A percentile compares a stretch with the other conserved stretches of the same genome.
Conservation (phyloP, 2,329 filamentous ascomycete genomes). For the Basipetospora sp. region DNA sequence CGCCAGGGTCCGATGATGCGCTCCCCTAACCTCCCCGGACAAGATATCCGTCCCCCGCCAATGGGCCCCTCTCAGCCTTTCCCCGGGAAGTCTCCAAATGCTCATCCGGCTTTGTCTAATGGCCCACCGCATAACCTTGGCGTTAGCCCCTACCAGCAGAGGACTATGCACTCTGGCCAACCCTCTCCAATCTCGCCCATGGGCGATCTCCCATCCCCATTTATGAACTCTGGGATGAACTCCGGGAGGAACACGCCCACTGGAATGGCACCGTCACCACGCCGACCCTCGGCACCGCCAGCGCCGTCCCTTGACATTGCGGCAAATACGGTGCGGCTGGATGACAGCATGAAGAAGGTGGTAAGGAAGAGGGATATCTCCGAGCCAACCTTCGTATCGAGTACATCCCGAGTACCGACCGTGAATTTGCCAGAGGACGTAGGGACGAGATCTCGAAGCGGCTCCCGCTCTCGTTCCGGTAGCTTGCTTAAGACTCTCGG, state of each 20-base stretch:
- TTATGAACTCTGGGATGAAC: conserved; percentile 15
- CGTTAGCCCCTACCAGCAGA: conserved; percentile 1
- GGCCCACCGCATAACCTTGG: conserved; percentile 7
- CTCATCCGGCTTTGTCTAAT: conserved; percentile 10
- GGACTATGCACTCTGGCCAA: conserved; percentile 24
- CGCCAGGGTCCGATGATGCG: conserved; percentile 22
- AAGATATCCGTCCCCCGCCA: conserved; percentile 32
- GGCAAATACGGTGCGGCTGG: conserved; percentile 16
- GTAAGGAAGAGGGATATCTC: conserved; percentile 35
- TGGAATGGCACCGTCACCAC: conserved; percentile 15
- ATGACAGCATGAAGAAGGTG: conserved; percentile 25
- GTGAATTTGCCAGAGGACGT: conserved; percentile 23
- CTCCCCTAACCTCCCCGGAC: conserved; percentile 33
- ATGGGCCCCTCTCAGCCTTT: conserved; percentile 31
- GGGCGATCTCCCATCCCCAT: conserved; percentile 19
- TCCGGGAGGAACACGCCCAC: conserved; percentile 22
- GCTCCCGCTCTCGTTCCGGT: conserved; percentile 23
- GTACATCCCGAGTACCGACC: conserved; percentile 30
- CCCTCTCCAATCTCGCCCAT: conserved; percentile 32
- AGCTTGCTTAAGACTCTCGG: conserved; percentile 17
- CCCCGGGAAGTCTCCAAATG: conserved; percentile 13
- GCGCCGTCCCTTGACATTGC: conserved; percentile 13
- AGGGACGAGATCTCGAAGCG: conserved; percentile 19
- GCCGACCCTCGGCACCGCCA: conserved; percentile 20
- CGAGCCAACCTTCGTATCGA: conserved; percentile 33